Conservation (phyloP, 371 early-diverging fungal species). For the Mucor mucedo region DNA sequence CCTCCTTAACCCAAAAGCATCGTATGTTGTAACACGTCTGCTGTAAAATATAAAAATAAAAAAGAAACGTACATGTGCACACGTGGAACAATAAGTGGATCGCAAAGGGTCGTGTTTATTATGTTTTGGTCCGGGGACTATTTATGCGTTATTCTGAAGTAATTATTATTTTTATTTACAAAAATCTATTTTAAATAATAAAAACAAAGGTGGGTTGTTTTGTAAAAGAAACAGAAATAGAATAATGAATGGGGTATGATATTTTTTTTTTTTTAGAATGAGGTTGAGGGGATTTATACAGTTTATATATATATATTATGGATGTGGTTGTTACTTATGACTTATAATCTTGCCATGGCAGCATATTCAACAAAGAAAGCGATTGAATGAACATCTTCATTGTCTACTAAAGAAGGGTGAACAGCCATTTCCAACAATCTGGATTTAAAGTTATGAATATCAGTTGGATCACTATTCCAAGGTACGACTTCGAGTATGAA, state of each 20-base stretch:
- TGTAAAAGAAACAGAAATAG: background rate
- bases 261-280: background rate
- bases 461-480: slow-evolving; percentile 31
- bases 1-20: slow-evolving; percentile 1
- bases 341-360: slow-evolving; percentile 32
- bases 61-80: background rate
- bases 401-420: slow-evolving; percentile 19
- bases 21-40: background rate
- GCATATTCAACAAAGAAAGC: slow-evolving; percentile 36
- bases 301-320: slow-evolving; percentile 6
- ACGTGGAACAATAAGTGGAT: background rate
- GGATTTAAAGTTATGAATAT: slow-evolving; percentile 28
- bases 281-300: background rate
- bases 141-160: slow-evolving; percentile 1
- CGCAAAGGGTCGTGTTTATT: background rate
- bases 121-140: background rate
- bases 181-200: slow-evolving; percentile 8
- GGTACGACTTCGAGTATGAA: slow-evolving; percentile 38
- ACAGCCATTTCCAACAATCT: slow-evolving; percentile 29
- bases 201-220: background rate
- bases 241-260: slow-evolving; percentile 5
- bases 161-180: slow-evolving; percentile 7
- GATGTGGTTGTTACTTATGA: slow-evolving; percentile 4
- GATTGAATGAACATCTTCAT: slow-evolving; percentile 24
- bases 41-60: background rate